A percentile compares a stretch with the other conserved stretches of the same genome.
These are phyloP conservation scores for Penicillium robsamsonii DNA, from an alignment of 495 filamentous ascomycete genomes.

Conservation along the genomic window DNA sequence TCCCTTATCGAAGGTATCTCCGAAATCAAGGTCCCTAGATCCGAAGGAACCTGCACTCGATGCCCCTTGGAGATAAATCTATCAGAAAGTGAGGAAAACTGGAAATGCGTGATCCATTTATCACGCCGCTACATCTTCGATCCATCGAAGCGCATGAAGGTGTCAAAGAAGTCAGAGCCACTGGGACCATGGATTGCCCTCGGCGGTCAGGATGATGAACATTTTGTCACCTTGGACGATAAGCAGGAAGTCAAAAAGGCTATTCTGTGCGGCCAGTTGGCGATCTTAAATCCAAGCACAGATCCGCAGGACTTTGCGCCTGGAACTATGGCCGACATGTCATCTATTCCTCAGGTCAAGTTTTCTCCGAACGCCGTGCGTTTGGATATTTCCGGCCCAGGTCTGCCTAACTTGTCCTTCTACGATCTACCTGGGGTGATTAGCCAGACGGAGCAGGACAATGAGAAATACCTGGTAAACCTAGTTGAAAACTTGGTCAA, in stretches of 20 bases:
- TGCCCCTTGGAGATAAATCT: slow-evolving; percentile 80
- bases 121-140: slow-evolving; percentile 55
- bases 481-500: slow-evolving; percentile 67
- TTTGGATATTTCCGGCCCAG: slow-evolving; percentile 67
- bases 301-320: slow-evolving; percentile 49
- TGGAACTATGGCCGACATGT: slow-evolving; percentile 34
- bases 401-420: slow-evolving; percentile 68
- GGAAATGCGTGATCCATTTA: slow-evolving; percentile 64
- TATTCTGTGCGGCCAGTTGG: slow-evolving; percentile 68
- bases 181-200: slow-evolving; percentile 45
- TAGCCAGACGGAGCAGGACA: slow-evolving; percentile 55
- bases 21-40: slow-evolving; percentile 71
- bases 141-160: slow-evolving; percentile 25
- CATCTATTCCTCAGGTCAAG: slow-evolving; percentile 44
- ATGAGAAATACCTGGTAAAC: slow-evolving; percentile 62
- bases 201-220: slow-evolving; percentile 36
- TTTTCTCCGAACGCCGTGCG: slow-evolving; percentile 78
- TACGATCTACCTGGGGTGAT: slow-evolving; percentile 83
- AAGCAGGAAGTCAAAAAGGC: slow-evolving; percentile 55
- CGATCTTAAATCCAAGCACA: slow-evolving; percentile 60
- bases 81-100: slow-evolving; percentile 50
- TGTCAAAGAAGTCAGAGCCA: slow-evolving; percentile 28
- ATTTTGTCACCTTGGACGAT: slow-evolving; percentile 39
- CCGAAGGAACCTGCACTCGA: slow-evolving; percentile 67
- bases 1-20: slow-evolving; percentile 78